Percentiles rank a stretch among this genome's conserved stretches.
Evolutionary conservation across 345 rosid genomes (phyloP).

Genomic region (Camelina hispida): DNA sequence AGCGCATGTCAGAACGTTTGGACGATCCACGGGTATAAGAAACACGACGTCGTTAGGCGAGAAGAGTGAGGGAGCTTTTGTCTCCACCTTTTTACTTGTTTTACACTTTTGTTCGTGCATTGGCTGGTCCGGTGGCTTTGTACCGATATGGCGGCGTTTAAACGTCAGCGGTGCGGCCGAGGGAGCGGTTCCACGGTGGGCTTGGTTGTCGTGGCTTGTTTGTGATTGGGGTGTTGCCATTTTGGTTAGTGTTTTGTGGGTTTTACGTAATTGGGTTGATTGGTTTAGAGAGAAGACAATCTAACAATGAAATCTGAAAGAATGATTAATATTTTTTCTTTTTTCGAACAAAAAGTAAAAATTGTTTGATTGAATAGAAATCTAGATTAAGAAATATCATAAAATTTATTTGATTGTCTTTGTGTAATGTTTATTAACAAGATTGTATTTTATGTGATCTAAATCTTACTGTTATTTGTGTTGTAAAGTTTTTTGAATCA

Average conservation of each 20-base stretch:
- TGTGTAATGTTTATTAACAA: slow-evolving; percentile 9
- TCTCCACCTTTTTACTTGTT: slow-evolving; percentile 61
- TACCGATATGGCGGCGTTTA: slow-evolving; percentile 57
- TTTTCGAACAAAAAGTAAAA: background rate
- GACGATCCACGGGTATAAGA: slow-evolving; percentile 57
- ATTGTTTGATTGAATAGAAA: slow-evolving; percentile 19
- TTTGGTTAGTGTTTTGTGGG: slow-evolving; percentile 68
- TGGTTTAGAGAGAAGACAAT: slow-evolving; percentile 55
- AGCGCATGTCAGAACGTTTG: slow-evolving; percentile 79
- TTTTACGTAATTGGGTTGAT: slow-evolving; percentile 57
- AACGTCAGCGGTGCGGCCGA: slow-evolving; percentile 52
- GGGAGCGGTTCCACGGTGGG: slow-evolving; percentile 69
- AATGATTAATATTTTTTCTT: background rate
- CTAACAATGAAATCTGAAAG: slow-evolving; percentile 21
- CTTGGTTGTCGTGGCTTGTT: slow-evolving; percentile 85
- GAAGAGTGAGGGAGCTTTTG: slow-evolving; percentile 48
- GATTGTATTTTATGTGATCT: background rate
- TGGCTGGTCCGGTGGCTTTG: slow-evolving; percentile 63
- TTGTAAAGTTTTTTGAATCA: too few species aligned
- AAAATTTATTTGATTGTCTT: slow-evolving; percentile 21
- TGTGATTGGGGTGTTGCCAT: slow-evolving; percentile 63
- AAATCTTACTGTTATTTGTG: too few species aligned
- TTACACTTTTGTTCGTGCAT: slow-evolving; percentile 67
- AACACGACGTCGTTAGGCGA: slow-evolving; percentile 54
- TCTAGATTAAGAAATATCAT: background rate